Evolutionary conservation across 2,329 filamentous ascomycete genomes (phyloP).

Genomic region (Colletotrichum brevisporum): DNA sequence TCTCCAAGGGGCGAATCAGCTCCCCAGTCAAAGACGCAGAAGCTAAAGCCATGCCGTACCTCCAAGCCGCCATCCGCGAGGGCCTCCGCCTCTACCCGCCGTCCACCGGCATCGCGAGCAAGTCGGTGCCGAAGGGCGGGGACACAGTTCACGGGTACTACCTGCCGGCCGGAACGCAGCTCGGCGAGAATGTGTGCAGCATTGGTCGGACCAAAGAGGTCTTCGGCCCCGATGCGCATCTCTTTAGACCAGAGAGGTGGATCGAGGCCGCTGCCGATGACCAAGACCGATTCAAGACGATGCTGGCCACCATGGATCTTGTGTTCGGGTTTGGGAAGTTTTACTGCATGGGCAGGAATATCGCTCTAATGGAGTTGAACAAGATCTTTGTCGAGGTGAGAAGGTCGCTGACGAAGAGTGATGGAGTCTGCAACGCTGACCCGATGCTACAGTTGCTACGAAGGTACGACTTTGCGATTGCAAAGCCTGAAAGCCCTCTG

Average conservation of each 20-base stretch:
- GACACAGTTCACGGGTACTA: conserved; percentile 52
- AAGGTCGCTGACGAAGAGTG: neutral
- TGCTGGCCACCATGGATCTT: conserved; percentile 55
- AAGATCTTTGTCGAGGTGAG: conserved; percentile 60
- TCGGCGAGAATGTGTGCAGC: conserved; percentile 58
- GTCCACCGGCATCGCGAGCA: conserved; percentile 63
- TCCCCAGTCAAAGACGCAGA: conserved; percentile 52
- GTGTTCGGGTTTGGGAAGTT: conserved; percentile 59
- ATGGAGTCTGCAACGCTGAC: neutral
- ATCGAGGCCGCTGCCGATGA: conserved; percentile 49
- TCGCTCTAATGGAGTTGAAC: conserved; percentile 60
- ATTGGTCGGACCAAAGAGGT: conserved; percentile 53
- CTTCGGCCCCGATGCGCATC: conserved; percentile 61
- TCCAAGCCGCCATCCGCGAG: conserved; percentile 68
- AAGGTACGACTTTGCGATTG: conserved; percentile 43
- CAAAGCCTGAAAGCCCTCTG: conserved; percentile 41
- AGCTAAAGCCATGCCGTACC: conserved; percentile 55
- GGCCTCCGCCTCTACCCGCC: conserved; percentile 64
- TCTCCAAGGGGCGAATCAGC: conserved; percentile 32
- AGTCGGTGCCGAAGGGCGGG: conserved; percentile 61
- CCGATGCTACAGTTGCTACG: conserved; percentile 39
- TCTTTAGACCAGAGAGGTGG: conserved; percentile 65
- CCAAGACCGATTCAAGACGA: conserved; percentile 48
- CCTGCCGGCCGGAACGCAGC: conserved; percentile 54
- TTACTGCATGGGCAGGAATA: conserved; percentile 59